A percentile compares a stretch with the other conserved stretches of the same genome.
phyloP scores from a whole-genome alignment of 768 basidiomycete genomes.

The Auricularia sp. region DNA sequence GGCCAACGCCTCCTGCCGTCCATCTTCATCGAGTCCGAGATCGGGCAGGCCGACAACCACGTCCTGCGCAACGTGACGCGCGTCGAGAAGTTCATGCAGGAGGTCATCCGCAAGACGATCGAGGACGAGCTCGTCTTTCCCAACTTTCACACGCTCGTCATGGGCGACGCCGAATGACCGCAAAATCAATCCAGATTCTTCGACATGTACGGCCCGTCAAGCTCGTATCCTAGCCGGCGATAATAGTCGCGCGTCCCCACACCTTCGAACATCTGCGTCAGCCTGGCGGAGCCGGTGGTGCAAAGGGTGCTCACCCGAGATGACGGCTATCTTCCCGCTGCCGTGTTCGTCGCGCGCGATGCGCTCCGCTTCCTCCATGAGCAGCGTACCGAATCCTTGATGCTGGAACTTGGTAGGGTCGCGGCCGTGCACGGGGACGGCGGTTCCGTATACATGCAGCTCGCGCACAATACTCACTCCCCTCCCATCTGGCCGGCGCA shows the following conservation, averaged over 20 bases:
- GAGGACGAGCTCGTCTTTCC: conserved; percentile 96
- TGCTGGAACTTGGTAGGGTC: conserved; percentile 99
- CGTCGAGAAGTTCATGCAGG: conserved; percentile 91
- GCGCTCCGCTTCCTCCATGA: conserved; percentile 99
- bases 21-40: conserved; percentile 92
- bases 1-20: conserved; percentile 78
- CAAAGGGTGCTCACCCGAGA: conserved; percentile 55
- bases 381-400: conserved; percentile 91
- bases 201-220: conserved; percentile 98
- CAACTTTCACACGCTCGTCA: conserved; percentile 70
- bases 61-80: conserved; percentile 92
- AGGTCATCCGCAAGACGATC: conserved; percentile 87
- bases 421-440: conserved; percentile 91
- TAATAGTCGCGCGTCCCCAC: conserved; percentile 98
- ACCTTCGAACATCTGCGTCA: conserved; percentile 32
- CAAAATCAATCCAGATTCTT: conserved; percentile 42
- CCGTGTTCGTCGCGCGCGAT: conserved; percentile 97
- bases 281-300: conserved; percentile 3
- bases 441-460: conserved; percentile 95
- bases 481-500: conserved; percentile 50
- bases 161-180: conserved; percentile 4
- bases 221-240: conserved; percentile 82
- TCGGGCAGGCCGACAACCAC: conserved; percentile 92
- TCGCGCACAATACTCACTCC: conserved; percentile 90
- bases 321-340: conserved; percentile 92